Base-by-base conservation (phyloP, 352 stramenopile genomes). In the Saprolegnia diclina region DNA sequence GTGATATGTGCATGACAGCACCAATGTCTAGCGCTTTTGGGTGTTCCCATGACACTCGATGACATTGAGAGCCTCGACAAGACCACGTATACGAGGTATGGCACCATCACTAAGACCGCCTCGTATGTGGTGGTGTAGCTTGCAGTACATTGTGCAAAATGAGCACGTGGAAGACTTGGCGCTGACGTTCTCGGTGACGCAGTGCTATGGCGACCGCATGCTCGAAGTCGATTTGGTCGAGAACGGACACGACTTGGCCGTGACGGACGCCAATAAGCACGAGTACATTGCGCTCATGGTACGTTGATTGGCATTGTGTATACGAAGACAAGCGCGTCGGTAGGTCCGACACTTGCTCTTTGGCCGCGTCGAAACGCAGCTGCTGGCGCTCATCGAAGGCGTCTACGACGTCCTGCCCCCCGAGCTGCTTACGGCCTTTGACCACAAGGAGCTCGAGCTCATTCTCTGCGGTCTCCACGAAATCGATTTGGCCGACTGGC, bases 341-440 rank as follows among this genome's bases (percentile, higher is more conserved):
- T 26, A 26, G 52, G 79, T 98, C 32, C 97, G 97, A 63, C 98
- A 99, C 76, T 83, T 96, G 59, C 84, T 99, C 68, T 82, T 99
- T 40, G 95, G 94, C 65, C 86, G 94, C 44, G 95, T 98, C 55
- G 78, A 79, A 6, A 74, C 88, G 38, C 94, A 99, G 72, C 72
- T 99, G 4, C 90, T 92, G 62, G 96, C 79, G 19, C 57, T 94
- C 13, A 88, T 82, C 10, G 71, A 86, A 19, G 85, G 97, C 2
- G 92, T 99, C 66, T 98, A 98, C 74, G 96, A 99, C 73, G 90
- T 99, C 11, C 88, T 99, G 44, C 97, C 97, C 3, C 93, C 98
- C 68, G 87, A 97, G 64, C 85, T 98, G 11, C 78, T 99, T 29
- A 94, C 96, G 50, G 87, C 99, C 0, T 99, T 99, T 77, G 96